phyloP scores from a whole-genome alignment of 2,329 filamentous ascomycete genomes.

The Exophiala viscosa region DNA sequence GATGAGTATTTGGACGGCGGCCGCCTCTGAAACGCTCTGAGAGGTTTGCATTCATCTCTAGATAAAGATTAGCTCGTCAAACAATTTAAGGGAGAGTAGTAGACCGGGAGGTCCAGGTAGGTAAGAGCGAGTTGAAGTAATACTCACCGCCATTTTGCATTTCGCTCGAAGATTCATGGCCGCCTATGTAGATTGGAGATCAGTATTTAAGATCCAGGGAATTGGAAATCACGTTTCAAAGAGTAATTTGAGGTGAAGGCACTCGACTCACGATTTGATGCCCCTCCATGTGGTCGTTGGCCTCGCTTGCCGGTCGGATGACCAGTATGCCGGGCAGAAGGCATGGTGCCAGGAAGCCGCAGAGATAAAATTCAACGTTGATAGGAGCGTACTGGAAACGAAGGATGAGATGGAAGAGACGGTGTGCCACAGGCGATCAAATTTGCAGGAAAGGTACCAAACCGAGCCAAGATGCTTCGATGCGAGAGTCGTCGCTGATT shows the following conservation, averaged over 20 bases:
- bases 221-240: neutral
- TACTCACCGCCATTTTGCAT: conserved; percentile 8
- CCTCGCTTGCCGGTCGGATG: conserved; percentile 1
- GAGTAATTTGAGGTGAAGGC: neutral
- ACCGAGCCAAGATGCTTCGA: too few relatives aligned
- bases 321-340: neutral
- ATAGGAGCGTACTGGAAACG: too few relatives aligned
- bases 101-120: too few relatives aligned
- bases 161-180: neutral
- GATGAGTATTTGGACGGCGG: conserved; percentile 5
- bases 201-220: neutral
- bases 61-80: neutral
- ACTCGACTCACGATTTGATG: conserved; percentile 1
- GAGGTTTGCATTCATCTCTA: conserved; percentile 26
- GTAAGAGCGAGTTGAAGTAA: neutral
- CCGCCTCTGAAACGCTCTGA: conserved; percentile 22
- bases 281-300: neutral
- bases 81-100: too few relatives aligned
- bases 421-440: too few relatives aligned
- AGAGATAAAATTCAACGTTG: neutral
- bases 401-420: too few relatives aligned
- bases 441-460: too few relatives aligned
- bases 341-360: neutral
- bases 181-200: neutral
- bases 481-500: too few relatives aligned